Conservation (phyloP, 805 yeast species). For the Kluyveromyces lactis region DNA sequence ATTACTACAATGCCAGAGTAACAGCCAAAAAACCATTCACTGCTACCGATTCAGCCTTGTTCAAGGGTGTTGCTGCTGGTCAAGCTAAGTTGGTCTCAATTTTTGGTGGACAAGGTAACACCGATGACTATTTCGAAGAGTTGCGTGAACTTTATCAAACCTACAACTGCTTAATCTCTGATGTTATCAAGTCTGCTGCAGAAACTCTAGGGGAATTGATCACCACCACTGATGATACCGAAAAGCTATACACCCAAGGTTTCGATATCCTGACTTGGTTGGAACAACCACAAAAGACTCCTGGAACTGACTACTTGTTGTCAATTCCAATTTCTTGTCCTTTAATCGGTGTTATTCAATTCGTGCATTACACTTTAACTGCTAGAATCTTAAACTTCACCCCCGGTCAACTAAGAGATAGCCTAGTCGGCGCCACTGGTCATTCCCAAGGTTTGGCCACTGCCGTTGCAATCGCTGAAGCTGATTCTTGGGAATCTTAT, state of each 20-base stretch:
- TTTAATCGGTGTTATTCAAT: constrained; percentile 91
- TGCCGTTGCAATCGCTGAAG: constrained; percentile 80
- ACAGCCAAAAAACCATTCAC: constrained; percentile 42
- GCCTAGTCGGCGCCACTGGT: constrained; percentile 72
- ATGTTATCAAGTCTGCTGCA: constrained; percentile 64
- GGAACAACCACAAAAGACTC: constrained; percentile 74
- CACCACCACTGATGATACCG: constrained; percentile 64
- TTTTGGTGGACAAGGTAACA: constrained; percentile 98
- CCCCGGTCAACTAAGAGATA: constrained; percentile 78
- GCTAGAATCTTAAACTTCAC: constrained; percentile 75
- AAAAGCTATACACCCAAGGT: constrained; percentile 89
- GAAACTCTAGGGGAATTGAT: constrained; percentile 59
- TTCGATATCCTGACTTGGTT: constrained; percentile 86
- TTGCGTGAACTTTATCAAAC: constrained; percentile 73
- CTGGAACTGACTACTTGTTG: constrained; percentile 79
- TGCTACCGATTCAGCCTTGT: constrained; percentile 49
- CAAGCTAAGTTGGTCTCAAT: constrained; percentile 68
- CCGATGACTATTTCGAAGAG: constrained; percentile 96
- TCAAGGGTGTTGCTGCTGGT: constrained; percentile 50
- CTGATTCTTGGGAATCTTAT: constrained; percentile 82
- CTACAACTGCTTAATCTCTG: constrained; percentile 67
- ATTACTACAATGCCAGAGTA: constrained; percentile 60
- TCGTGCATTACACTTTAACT: constrained; percentile 86
- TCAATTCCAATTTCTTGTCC: constrained; percentile 95
- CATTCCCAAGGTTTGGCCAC: constrained; percentile 90